These are phyloP conservation scores for Parafenestella ontariensis DNA, from an alignment of 2,329 filamentous ascomycete genomes.

Conservation along the genomic window DNA sequence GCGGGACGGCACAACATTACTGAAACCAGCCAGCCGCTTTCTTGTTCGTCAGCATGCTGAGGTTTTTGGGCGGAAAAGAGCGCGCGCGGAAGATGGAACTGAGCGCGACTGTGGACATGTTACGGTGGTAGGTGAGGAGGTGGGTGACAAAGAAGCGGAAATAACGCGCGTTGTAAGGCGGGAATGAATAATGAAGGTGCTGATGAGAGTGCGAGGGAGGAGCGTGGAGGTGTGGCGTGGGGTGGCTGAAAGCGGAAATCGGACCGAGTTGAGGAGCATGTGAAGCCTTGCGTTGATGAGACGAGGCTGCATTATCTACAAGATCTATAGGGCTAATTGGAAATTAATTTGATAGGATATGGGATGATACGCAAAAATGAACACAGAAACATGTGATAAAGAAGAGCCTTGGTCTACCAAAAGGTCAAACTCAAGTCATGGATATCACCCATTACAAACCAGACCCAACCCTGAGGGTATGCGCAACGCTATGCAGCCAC, in stretches of 20 bases:
- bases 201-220: no score
- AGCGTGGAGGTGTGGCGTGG: no score
- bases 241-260: no score
- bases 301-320: no score
- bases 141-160: not conserved
- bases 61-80: not conserved
- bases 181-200: no score
- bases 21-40: not conserved
- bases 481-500: slow-evolving; percentile 20
- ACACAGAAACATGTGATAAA: not conserved
- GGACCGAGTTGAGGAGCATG: no score
- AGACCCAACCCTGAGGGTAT: slow-evolving; percentile 8
- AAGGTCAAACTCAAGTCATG: not conserved
- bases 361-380: not conserved
- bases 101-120: no score
- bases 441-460: slow-evolving; percentile 3
- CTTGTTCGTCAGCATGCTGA: not conserved
- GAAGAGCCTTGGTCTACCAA: not conserved
- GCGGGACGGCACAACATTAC: not conserved
- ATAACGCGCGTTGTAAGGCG: no score
- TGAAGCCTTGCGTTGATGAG: no score
- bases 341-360: not conserved
- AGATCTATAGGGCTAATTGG: no score
- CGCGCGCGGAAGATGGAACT: not conserved
- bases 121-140: not conserved